Percentiles rank a stretch among this genome's conserved stretches.
phyloP scores from a whole-genome alignment of 805 yeast genomes.

The Lipomyces sp. region DNA sequence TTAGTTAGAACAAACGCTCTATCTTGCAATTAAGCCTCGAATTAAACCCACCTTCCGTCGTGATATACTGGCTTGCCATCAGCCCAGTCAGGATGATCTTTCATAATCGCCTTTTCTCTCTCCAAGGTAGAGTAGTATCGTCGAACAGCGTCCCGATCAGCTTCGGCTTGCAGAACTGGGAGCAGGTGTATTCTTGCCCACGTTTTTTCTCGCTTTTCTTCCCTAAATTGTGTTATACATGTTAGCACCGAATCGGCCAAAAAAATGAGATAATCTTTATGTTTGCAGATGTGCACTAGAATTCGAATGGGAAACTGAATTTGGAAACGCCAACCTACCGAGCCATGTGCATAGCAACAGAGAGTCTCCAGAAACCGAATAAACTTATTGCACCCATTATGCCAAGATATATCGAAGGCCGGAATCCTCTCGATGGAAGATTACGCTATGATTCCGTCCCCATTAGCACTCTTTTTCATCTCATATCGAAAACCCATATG shows the following conservation, averaged over 20 bases:
- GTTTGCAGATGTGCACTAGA: background rate
- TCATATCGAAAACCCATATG: no score
- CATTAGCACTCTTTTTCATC: background rate
- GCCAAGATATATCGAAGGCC: conserved; percentile 73
- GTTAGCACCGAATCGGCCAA: background rate
- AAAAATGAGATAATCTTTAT: background rate
- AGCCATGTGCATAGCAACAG: conserved; percentile 73
- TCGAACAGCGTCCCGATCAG: conserved; percentile 77
- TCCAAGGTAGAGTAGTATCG: conserved; percentile 66
- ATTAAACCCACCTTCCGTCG: conserved; percentile 48
- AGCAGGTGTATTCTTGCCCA: conserved; percentile 77
- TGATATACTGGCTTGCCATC: conserved; percentile 55
- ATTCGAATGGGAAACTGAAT: background rate
- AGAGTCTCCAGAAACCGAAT: conserved; percentile 62
- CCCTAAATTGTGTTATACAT: conserved; percentile 43
- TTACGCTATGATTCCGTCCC: conserved; percentile 53
- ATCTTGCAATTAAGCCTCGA: conserved; percentile 15
- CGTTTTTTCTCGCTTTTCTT: conserved; percentile 71
- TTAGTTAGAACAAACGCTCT: conserved; percentile 1
- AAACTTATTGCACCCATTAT: conserved; percentile 66
- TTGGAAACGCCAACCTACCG: conserved; percentile 35
- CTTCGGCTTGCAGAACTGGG: conserved; percentile 80
- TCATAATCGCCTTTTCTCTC: conserved; percentile 72
- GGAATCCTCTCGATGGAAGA: conserved; percentile 81
- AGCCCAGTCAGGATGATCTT: conserved; percentile 65